Evolutionary conservation across 352 stramenopile genomes (phyloP), one percentile per base, ranked within the genome.

Genomic region (Phytophthora multivora): DNA sequence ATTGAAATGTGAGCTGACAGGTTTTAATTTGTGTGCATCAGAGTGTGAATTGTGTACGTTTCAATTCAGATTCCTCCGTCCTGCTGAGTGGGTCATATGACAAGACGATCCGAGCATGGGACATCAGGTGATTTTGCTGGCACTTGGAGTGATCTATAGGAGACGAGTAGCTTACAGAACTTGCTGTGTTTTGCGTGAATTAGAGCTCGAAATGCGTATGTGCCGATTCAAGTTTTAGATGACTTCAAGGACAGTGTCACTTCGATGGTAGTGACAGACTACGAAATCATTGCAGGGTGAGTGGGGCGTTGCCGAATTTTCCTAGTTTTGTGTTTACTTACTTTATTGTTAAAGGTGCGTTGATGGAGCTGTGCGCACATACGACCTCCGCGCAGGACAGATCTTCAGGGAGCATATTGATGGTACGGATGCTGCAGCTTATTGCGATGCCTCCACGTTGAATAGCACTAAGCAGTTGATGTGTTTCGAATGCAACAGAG

Each of bases 231-330:
- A 71, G 69, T 90, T 25, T 61, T 97, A 23, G 84, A 95, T 50
- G 82, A 94, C 46, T 96, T 94, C 51, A 92, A 84, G 42, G 89
- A 97, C 69, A 96, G 89, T 57, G 87, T 96, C 57, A 97, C 89
- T 12, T 89, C 77, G 25, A 79, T 97, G 21, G 69, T 88, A 4
- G 67, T 96, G 12, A 83, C 82, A 0, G 77, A 81, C 33, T 75
- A 95, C 40, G 84, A 95, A 51, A 83, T 97, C 54, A 83, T 96
- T 48, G 83, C 88, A 42, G 80, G 86, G 80, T 91, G 26, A 35
- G 73, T 49, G 16, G 11, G n/a, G n/a, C n/a, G n/a, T n/a, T n/a
- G n/a, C n/a, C n/a, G n/a, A n/a, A n/a, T 42, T 26, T 64, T n/a
- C 13, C 13, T 43, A 26, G 15, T 31, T 9, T 13, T 33, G 13